Evolutionary conservation across 768 basidiomycete species (phyloP).

Genomic region (Imleria badia): DNA sequence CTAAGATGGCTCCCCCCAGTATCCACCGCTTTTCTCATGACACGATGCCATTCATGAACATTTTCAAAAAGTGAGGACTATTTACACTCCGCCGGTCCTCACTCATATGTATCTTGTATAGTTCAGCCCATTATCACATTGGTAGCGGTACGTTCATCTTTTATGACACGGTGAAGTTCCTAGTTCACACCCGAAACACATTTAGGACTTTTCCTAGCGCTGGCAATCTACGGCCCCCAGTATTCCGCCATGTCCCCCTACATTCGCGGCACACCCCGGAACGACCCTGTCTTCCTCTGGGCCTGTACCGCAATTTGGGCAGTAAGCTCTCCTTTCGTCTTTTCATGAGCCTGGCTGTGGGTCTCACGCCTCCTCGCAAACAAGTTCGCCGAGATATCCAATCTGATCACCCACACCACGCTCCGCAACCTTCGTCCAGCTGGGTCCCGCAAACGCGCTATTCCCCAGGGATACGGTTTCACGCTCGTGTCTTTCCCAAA

Average conservation of each 20-base stretch:
- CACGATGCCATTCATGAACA: constrained; percentile 84
- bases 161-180: neutral
- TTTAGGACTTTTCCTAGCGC: constrained; percentile 70
- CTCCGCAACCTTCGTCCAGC: constrained; percentile 81
- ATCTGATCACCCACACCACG: constrained; percentile 78
- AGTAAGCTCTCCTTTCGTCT: constrained; percentile 47
- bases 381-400: constrained; percentile 84
- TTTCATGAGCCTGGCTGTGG: neutral
- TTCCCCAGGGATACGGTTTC: constrained; percentile 94
- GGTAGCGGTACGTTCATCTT: constrained; percentile 50
- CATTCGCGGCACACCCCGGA: constrained; percentile 59
- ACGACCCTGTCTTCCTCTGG: constrained; percentile 67
- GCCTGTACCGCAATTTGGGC: constrained; percentile 67
- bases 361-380: neutral
- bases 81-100: neutral
- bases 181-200: neutral
- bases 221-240: constrained; percentile 77
- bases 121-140: constrained; percentile 88
- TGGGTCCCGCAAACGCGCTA: constrained; percentile 74
- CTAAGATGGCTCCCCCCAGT: constrained; percentile 36
- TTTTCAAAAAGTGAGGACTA: constrained; percentile 83
- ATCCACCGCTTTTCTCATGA: constrained; percentile 95
- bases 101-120: constrained; percentile 34
- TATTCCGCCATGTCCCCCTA: constrained; percentile 67
- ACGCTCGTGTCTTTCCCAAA: constrained; percentile 85